Evolutionary conservation across 2,329 filamentous ascomycete genomes (phyloP), one percentile per base, ranked within the genome.

Genomic region (Talaromyces sp.): DNA sequence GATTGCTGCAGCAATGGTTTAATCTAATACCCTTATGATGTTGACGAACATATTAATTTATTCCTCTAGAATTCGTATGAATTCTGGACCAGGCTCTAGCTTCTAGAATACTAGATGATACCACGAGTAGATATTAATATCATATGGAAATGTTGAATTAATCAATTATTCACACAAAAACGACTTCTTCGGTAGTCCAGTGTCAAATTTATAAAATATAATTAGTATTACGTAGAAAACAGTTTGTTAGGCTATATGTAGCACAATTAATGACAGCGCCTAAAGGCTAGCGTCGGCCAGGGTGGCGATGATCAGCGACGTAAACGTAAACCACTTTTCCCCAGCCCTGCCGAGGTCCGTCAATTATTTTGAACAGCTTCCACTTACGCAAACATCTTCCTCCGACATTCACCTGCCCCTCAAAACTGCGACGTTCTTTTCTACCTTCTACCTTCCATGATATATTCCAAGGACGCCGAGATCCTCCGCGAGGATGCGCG

Each of bases 401-500:
- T 50, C 27, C 49, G 3, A 3, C 31, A 26, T 51, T 31, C 29
- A n/a, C n/a, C n/a, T n/a, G n/a, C n/a, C n/a, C n/a, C n/a, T n/a
- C n/a, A 35, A 13, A 19, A 52, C 29, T 21, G 21, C 7, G 8
- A 46, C n/a, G 6, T n/a, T n/a, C n/a, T n/a, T n/a, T n/a, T n/a
- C n/a, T n/a, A n/a, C 9, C 11, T 21, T 13, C 4, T 24, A 21
- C 43, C 9, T 21, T 60, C 53, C 31, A 75, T 75, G 73, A 68
- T 74, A 60, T 71, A 71, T 46, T 63, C 67, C 59, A 67, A 67
- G 59, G 72, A 73, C 32, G 68, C 64, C 56, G 65, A 75, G 35
- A 54, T 75, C 24, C 73, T 79, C 46, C 72, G 77, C 57, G 71
- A 71, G 53, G 74, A 79, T 66, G 67, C 73, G 35, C 73, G 71